Base-by-base conservation (phyloP, 2,329 filamentous ascomycete genomes). In the Alternaria alternata region DNA sequence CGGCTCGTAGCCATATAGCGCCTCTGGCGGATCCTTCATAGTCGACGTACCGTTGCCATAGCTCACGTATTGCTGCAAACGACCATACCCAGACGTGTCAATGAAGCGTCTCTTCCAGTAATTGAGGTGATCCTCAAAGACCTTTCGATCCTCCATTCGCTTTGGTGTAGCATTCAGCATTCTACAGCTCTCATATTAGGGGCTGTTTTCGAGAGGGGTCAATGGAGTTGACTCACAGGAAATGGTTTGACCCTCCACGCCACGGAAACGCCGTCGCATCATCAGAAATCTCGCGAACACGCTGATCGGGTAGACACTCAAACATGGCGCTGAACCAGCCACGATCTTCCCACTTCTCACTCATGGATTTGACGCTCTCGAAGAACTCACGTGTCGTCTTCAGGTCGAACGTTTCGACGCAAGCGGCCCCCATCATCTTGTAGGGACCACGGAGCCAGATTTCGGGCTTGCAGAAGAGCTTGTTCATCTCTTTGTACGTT, bases 321-420 rank as follows among this genome's bases (percentile, higher is more conserved):
- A 58, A 58, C 56, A 58, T 54, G 42, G 56, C 56, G 18, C 56
- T 53, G 42, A 58, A 58, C 49, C 56, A 58, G 5, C 56, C 56
- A n/a, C 56, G 36, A 24, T 46, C 49, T 28, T 58, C 49, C 56
- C 56, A 58, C 11, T 54, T 16, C 20, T 54, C 56, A 28, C 56
- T 58, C 49, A 58, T 58, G 12, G 49, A 14, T 42, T 58, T 58
- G 34, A 58, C 49, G n/a, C 49, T 58, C 42, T 58, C 56, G 24
- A 58, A 54, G 36, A 58, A 58, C 49, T 58, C 56, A 7, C 49
- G 56, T 41, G 56, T 58, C 5, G 49, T 58, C 26, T 54, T 54
- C 14, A 58, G 18, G 26, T 58, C 56, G 3, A 54, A 58, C 1
- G 11, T 54, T 2, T 54, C 9, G 26, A 58, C 56, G 7, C 56